These are phyloP conservation scores for Chaetoceros tenuissimus DNA, from an alignment of 108 stramenopile species.

Conservation along the genomic window DNA sequence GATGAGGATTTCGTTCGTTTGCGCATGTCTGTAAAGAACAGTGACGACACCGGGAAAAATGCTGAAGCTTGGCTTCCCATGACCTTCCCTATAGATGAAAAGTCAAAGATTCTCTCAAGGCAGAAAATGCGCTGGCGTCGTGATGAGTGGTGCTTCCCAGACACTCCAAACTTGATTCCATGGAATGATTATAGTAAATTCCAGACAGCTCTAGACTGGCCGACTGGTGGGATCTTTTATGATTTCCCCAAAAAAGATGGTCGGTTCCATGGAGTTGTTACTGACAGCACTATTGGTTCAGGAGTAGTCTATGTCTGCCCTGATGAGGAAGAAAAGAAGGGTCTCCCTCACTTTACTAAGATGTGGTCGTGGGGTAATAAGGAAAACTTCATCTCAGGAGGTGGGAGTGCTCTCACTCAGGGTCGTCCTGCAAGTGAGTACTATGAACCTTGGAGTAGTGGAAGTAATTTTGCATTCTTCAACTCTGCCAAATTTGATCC, in stretches of 20 bases:
- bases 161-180: not conserved
- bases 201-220: conserved; percentile 8
- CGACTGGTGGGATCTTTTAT: conserved; percentile 10
- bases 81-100: conserved; percentile 8
- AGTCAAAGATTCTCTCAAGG: conserved; percentile 8
- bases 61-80: conserved; percentile 14
- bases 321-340: not conserved
- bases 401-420: conserved; percentile 4
- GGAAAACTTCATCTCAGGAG: conserved; percentile 1
- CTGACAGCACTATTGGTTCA: conserved; percentile 1
- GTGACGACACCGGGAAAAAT: not conserved
- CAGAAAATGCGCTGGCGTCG: conserved; percentile 9
- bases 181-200: not conserved
- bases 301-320: conserved; percentile 6
- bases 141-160: conserved; percentile 1
- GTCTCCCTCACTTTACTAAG: conserved; percentile 12
- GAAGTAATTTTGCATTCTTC: conserved; percentile 11
- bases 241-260: conserved; percentile 15
- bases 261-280: conserved; percentile 6
- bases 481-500: conserved; percentile 5
- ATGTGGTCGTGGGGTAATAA: conserved; percentile 14
- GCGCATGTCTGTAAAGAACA: conserved; percentile 1
- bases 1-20: conserved; percentile 11
- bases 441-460: conserved; percentile 18
- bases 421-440: conserved; percentile 12